These are phyloP conservation scores for Cystobasidium tubakii DNA, from an alignment of 768 basidiomycete species.

Conservation along the genomic window DNA sequence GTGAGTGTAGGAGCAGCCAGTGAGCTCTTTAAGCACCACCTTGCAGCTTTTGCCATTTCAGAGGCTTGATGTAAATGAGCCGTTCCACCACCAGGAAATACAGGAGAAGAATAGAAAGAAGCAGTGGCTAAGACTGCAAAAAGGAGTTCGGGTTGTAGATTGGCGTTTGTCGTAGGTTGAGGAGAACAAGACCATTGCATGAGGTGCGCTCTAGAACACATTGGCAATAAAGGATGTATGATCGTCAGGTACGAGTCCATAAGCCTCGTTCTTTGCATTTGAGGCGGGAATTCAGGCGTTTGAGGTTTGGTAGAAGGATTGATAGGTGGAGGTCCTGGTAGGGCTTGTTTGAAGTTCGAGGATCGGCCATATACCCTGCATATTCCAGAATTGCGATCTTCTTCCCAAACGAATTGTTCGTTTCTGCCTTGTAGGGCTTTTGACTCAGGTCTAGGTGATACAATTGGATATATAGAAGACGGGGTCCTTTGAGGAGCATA, in stretches of 20 bases:
- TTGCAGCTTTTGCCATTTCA: neutral
- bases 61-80: neutral
- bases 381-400: neutral
- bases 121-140: slow-evolving; percentile 26
- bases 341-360: slow-evolving; percentile 7
- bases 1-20: neutral
- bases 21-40: neutral
- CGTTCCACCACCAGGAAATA: neutral
- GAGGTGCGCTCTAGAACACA: slow-evolving; percentile 22
- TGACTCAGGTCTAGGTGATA: neutral
- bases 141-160: neutral
- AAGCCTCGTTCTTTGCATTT: neutral
- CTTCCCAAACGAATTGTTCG: slow-evolving; percentile 12
- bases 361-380: slow-evolving; percentile 10
- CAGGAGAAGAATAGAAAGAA: slow-evolving; percentile 6
- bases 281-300: slow-evolving; percentile 8
- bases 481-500: neutral
- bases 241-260: slow-evolving; percentile 16
- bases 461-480: neutral
- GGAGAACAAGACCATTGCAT: slow-evolving; percentile 33
- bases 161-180: neutral
- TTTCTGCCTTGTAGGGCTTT: neutral
- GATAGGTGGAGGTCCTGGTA: neutral
- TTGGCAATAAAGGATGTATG: slow-evolving; percentile 32
- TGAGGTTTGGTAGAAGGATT: neutral